Conservation (phyloP, 352 stramenopile species). For the Phytophthora niederhauseri region DNA sequence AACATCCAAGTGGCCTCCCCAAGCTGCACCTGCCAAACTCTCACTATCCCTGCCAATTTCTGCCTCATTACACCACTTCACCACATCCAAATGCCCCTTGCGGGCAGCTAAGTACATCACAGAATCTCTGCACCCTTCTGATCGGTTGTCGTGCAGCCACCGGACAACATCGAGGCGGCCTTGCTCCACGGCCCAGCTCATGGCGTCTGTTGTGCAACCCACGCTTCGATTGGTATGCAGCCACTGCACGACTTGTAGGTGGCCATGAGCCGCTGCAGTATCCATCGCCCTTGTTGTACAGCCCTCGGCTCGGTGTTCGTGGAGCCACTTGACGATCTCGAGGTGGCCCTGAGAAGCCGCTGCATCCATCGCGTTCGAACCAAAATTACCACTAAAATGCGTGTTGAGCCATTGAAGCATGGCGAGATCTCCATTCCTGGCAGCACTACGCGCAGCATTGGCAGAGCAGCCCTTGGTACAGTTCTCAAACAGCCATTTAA, state of each 20-base stretch:
- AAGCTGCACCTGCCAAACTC: neutral
- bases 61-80: neutral
- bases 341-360: neutral
- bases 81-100: neutral
- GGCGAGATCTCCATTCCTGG: neutral
- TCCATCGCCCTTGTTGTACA: neutral
- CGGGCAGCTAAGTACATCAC: neutral
- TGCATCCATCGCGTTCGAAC: neutral
- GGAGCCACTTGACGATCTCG: neutral
- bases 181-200: neutral
- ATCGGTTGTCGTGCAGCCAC: neutral
- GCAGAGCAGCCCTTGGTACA: neutral
- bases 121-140: neutral
- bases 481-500: neutral
- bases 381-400: neutral
- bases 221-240: neutral
- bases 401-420: neutral
- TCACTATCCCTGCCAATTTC: neutral
- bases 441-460: neutral
- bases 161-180: neutral
- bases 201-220: neutral
- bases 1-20: neutral
- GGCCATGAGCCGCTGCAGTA: neutral
- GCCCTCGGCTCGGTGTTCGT: neutral
- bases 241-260: neutral